These are phyloP conservation scores for Lactarius sp. DNA, from an alignment of 768 basidiomycete species.

Conservation along the genomic window DNA sequence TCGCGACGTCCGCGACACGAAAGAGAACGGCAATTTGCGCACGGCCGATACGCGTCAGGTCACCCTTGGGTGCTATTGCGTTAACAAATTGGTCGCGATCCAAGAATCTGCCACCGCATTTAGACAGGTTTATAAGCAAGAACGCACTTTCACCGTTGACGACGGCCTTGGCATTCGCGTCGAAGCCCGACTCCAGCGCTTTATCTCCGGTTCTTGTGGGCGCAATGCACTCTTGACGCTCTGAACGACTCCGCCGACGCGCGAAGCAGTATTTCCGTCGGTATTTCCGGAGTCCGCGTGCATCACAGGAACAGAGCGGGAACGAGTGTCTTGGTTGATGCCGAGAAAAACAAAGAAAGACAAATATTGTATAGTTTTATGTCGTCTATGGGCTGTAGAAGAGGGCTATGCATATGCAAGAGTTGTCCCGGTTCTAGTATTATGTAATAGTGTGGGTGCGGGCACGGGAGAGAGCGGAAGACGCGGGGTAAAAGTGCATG, in stretches of 20 bases:
- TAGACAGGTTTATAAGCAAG: too few relatives aligned
- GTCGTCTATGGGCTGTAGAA: conserved; percentile 3
- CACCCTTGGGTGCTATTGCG: conserved; percentile 85
- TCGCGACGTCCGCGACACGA: conserved; percentile 76
- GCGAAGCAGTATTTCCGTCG: conserved; percentile 34
- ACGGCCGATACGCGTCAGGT: conserved; percentile 80
- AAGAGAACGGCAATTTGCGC: conserved; percentile 89
- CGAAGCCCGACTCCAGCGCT: conserved; percentile 87
- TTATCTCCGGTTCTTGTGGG: conserved; percentile 76
- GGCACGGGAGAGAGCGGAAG: conserved; percentile 11
- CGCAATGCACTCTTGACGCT: conserved; percentile 64
- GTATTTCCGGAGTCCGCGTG: conserved; percentile 57
- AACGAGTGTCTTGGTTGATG: background rate
- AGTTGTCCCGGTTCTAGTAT: background rate
- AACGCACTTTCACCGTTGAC: conserved; percentile 76
- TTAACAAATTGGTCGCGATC: conserved; percentile 88
- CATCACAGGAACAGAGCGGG: conserved; percentile 33
- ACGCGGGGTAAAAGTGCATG: background rate
- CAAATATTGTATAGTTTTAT: conserved; percentile 13
- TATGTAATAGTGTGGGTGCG: background rate
- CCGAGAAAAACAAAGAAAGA: background rate
- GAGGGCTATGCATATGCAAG: conserved; percentile 13
- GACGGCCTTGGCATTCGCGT: conserved; percentile 68
- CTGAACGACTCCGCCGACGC: conserved; percentile 54
- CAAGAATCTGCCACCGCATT: conserved; percentile 55